Percentiles rank a stretch among this genome's conserved stretches.
Conservation (phyloP, 169 alveolate genomes). For the Toxoplasma gondii region DNA sequence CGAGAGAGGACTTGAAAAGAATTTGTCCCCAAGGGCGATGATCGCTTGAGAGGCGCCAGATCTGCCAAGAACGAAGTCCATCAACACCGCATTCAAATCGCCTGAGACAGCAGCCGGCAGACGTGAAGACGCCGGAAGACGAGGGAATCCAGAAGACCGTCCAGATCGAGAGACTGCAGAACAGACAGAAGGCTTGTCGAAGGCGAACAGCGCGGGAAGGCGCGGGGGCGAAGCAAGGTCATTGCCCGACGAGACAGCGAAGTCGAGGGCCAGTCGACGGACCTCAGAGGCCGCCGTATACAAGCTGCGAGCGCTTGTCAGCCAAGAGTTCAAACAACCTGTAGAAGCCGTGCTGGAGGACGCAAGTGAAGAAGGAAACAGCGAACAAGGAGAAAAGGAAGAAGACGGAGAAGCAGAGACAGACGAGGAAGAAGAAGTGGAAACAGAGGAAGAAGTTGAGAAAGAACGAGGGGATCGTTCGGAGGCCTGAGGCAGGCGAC, state of each 20-base stretch:
- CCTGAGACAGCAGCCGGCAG: background rate
- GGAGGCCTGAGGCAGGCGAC: too few species aligned
- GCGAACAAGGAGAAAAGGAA: background rate
- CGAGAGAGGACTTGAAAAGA: conserved; percentile 8
- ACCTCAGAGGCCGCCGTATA: background rate
- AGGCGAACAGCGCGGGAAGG: background rate
- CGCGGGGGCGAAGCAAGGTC: background rate
- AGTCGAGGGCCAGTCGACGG: background rate
- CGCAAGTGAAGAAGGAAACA: background rate
- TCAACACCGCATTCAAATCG: background rate
- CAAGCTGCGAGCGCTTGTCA: background rate
- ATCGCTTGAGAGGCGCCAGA: background rate
- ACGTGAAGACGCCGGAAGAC: background rate
- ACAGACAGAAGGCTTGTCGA: background rate
- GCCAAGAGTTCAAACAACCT: background rate
- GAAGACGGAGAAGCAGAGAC: background rate
- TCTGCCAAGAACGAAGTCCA: background rate
- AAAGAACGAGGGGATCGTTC: too few species aligned
- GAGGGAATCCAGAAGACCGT: background rate
- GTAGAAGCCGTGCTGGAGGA: background rate
- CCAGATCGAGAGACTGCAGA: background rate
- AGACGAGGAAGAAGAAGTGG: too few species aligned
- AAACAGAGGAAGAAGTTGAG: too few species aligned
- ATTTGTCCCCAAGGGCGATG: background rate
- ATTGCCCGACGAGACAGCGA: background rate